Base-by-base conservation (phyloP, 371 early-diverging fungal genomes). In the Mortierella sp. region DNA sequence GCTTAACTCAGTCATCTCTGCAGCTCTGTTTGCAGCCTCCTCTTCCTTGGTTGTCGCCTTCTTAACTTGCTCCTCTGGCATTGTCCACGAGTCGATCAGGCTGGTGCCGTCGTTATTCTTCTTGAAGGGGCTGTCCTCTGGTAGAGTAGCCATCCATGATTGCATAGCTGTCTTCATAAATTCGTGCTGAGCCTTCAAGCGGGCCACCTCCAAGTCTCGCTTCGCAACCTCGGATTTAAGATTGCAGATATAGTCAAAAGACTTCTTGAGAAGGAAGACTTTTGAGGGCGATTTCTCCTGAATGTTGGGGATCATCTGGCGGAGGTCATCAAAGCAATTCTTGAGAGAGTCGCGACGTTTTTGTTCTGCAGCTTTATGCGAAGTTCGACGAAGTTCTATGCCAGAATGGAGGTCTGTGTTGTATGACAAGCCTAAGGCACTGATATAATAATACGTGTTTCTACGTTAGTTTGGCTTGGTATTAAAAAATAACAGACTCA, bases 311-410 rank as follows among this genome's bases (percentile, higher is more conserved):
- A 97, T 78, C 40, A 94, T 86, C 22, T 81, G 71, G 26, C 92
- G 87, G 18, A 98, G 85, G 18, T 93, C 88, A 55, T 97, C 95
- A 84, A 98, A 98, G 45, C 94, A 93, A 55, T 92, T 84, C 73
- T 96, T 96, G 22, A 97, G 86, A 28, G 93, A 91, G 75, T 96
- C 96, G 22, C 98, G 87, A n/a, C 98, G 92, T 73, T 93, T 93
- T 80, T 98, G 97, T 78, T 98, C 98, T 5, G 98, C 97, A 20
- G 93, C 94, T 78, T 97, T 96, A 84, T 97, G 97, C 11, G 91
- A 92, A 2, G 93, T 93, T 24, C 92, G 90, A 5, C 96, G 89
- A 11, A 88, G 89, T 77, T 95, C 94, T 49, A 95, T 88, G 5
- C 93, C 93, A 1, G 92, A 91, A 54, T 93, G 91, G 47, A 94